phyloP scores from a whole-genome alignment of 176 grass and related monocot species.

The Ensete ventricosum region DNA sequence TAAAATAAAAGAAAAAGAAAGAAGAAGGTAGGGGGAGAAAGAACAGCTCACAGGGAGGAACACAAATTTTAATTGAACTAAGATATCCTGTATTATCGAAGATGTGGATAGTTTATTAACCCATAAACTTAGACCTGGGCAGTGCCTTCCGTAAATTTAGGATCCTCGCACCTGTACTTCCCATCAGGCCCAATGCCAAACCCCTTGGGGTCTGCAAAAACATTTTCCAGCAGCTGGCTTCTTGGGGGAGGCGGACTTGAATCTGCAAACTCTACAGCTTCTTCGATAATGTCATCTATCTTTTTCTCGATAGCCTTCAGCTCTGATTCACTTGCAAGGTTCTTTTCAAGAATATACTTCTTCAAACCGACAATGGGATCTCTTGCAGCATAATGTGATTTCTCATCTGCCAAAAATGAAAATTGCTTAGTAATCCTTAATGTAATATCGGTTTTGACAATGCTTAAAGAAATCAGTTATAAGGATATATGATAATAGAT shows the following conservation, averaged over 20 bases:
- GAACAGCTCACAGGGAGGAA: too few relatives aligned
- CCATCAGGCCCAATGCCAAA: slow-evolving; percentile 87
- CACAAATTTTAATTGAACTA: too few relatives aligned
- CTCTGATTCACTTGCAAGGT: slow-evolving; percentile 63
- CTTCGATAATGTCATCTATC: slow-evolving; percentile 74
- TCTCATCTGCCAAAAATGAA: slow-evolving; percentile 54
- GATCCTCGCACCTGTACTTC: slow-evolving; percentile 83
- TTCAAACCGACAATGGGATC: slow-evolving; percentile 61
- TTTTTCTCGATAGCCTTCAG: slow-evolving; percentile 79
- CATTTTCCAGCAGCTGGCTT: slow-evolving; percentile 82
- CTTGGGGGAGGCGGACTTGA: slow-evolving; percentile 70
- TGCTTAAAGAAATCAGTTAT: too few relatives aligned
- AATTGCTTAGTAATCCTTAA: background rate
- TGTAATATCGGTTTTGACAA: background rate
- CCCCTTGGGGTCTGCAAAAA: slow-evolving; percentile 77
- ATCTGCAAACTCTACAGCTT: slow-evolving; percentile 88
- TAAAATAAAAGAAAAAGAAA: too few relatives aligned
- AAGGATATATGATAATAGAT: too few relatives aligned
- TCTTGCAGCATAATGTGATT: slow-evolving; percentile 57
- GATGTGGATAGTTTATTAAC: too few relatives aligned
- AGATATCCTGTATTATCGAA: too few relatives aligned
- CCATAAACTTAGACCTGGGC: slow-evolving; percentile 60
- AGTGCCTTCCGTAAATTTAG: slow-evolving; percentile 76
- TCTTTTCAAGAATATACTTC: slow-evolving; percentile 53
- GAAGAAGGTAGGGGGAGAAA: too few relatives aligned